Conservation (phyloP, 345 rosid genomes). For the Eucalyptus brandiana region DNA sequence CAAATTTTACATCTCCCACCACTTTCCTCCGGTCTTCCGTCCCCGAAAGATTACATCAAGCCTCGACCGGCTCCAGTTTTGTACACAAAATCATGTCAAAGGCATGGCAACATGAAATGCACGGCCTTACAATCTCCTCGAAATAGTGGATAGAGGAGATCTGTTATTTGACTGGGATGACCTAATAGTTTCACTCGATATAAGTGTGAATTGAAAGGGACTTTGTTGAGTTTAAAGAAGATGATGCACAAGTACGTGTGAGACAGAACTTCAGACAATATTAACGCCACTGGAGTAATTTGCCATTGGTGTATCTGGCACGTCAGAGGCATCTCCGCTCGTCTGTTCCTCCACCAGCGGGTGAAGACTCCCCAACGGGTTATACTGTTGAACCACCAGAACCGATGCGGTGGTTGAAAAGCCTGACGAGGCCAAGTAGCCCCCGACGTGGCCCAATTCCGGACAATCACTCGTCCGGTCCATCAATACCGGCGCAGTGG, state of each 20-base stretch:
- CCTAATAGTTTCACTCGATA: neutral
- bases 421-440: slow-evolving; percentile 12
- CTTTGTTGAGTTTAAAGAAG: neutral
- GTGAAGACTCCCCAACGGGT: neutral
- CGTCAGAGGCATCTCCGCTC: neutral
- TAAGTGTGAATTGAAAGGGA: neutral
- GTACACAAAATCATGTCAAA: neutral
- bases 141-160: neutral
- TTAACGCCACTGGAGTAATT: neutral
- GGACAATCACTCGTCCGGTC: slow-evolving; percentile 7
- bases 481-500: neutral
- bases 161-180: neutral
- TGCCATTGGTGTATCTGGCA: neutral
- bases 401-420: slow-evolving; percentile 13
- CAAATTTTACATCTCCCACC: neutral
- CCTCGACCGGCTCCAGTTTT: neutral
- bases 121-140: neutral
- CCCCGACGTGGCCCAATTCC: slow-evolving; percentile 26
- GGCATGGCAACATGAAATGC: neutral
- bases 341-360: neutral
- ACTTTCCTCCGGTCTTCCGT: neutral
- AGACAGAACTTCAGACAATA: neutral
- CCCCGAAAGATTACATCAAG: neutral
- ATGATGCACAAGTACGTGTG: neutral
- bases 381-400: slow-evolving; percentile 10